phyloP scores from a whole-genome alignment of 2,329 filamentous ascomycete genomes.

The Thielaviopsis ethacetica region DNA sequence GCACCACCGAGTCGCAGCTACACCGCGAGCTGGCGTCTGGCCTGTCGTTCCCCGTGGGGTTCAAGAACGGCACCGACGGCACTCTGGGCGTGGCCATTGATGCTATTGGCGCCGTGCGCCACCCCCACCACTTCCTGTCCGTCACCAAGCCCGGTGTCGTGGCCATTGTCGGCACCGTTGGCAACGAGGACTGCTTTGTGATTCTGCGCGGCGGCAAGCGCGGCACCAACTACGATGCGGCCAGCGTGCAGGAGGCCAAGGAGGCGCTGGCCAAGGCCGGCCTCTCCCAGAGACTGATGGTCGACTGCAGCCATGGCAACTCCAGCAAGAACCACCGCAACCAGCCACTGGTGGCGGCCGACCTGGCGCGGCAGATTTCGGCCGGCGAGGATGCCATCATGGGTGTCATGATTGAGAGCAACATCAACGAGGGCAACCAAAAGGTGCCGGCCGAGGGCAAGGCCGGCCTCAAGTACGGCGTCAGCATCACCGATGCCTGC shows the following conservation, averaged over 20 bases:
- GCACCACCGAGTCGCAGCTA: constrained; percentile 89
- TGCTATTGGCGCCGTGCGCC: constrained; percentile 80
- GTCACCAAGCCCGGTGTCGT: constrained; percentile 94
- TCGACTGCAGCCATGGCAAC: constrained; percentile 96
- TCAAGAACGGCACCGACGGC: constrained; percentile 98
- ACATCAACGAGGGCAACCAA: constrained; percentile 87
- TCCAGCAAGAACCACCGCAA: constrained; percentile 93
- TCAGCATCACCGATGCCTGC: constrained; percentile 95
- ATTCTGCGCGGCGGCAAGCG: constrained; percentile 85
- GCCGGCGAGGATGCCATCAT: constrained; percentile 76
- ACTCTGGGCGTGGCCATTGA: constrained; percentile 80
- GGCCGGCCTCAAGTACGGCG: constrained; percentile 72
- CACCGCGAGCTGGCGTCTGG: constrained; percentile 90
- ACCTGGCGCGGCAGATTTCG: constrained; percentile 68
- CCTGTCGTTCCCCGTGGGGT: constrained; percentile 90
- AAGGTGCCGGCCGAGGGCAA: constrained; percentile 83
- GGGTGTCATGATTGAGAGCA: constrained; percentile 98
- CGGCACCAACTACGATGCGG: constrained; percentile 84
- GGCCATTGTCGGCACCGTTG: constrained; percentile 83
- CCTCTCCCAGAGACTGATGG: constrained; percentile 68
- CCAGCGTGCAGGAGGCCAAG: constrained; percentile 73
- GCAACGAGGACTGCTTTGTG: constrained; percentile 94
- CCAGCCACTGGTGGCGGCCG: constrained; percentile 80
- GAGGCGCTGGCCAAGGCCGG: constrained; percentile 59
- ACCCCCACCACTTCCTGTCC: constrained; percentile 91